These are phyloP conservation scores for Colletotrichum coccodes DNA, from an alignment of 2,329 filamentous ascomycete species.

Conservation along the genomic window DNA sequence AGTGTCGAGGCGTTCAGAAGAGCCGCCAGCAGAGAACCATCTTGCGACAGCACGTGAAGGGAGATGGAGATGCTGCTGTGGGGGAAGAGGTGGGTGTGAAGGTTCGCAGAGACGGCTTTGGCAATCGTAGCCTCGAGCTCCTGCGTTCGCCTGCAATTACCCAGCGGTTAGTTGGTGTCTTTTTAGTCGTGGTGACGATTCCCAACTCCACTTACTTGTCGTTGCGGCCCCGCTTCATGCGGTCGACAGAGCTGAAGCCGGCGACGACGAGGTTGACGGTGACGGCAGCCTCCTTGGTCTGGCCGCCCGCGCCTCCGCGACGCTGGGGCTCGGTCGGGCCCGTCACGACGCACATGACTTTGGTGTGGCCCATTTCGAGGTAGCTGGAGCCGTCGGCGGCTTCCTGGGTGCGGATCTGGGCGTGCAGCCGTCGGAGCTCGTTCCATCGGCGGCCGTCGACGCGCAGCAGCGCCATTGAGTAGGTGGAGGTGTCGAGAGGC, in stretches of 20 bases:
- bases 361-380: conserved; percentile 97
- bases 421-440: conserved; percentile 88
- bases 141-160: conserved; percentile 71
- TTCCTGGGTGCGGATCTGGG: conserved; percentile 91
- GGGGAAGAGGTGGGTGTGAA: conserved; percentile 90
- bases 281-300: conserved; percentile 70
- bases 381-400: conserved; percentile 93
- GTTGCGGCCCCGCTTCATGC: conserved; percentile 77
- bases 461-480: conserved; percentile 85
- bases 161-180: neutral
- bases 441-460: conserved; percentile 94
- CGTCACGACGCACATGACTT: conserved; percentile 91
- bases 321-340: conserved; percentile 78
- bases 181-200: too few relatives aligned
- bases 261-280: conserved; percentile 86
- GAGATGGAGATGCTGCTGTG: conserved; percentile 86
- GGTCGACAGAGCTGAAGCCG: conserved; percentile 87
- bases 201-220: conserved; percentile 83
- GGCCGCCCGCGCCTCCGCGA: conserved; percentile 40
- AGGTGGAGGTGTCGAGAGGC: conserved; percentile 95
- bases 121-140: conserved; percentile 85
- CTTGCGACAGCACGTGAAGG: conserved; percentile 88
- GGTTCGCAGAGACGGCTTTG: conserved; percentile 78
- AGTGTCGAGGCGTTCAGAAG: conserved; percentile 92
- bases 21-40: conserved; percentile 89